Evolutionary conservation across 305 asterid species (phyloP).

Genomic region (Coffea humblotiana): DNA sequence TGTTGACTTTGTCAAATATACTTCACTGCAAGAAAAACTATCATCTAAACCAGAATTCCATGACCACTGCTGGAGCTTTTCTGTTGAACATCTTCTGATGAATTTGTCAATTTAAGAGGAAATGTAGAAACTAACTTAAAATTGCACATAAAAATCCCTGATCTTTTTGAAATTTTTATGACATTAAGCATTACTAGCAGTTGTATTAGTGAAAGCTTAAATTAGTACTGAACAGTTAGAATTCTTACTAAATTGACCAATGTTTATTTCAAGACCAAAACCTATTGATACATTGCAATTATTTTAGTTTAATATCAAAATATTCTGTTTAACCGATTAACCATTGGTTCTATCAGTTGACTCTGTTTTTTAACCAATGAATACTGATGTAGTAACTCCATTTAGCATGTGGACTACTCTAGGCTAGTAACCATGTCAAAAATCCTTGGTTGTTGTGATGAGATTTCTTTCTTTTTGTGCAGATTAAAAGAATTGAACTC

Average conservation of each 20-base stretch:
- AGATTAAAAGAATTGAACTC: conserved; percentile 96
- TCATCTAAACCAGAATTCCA: not conserved
- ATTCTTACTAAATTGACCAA: not conserved
- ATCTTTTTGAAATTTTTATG: not conserved
- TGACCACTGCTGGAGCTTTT: not conserved
- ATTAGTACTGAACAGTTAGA: not conserved
- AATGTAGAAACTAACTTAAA: not conserved
- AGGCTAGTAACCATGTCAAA: not conserved
- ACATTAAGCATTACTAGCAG: not conserved
- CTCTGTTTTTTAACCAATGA: too few species aligned
- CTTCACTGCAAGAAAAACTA: too few species aligned
- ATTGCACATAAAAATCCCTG: not conserved
- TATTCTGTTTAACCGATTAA: not conserved
- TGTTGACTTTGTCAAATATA: not conserved
- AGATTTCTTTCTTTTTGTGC: conserved; percentile 37
- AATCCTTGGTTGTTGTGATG: conserved; percentile 18
- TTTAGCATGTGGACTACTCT: not conserved
- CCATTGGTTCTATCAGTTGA: conserved; percentile 2
- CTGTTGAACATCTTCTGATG: not conserved
- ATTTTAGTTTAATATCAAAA: not conserved
- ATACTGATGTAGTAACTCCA: not conserved
- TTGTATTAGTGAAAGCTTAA: not conserved
- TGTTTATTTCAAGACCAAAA: not conserved
- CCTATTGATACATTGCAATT: not conserved
- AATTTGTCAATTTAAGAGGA: too few species aligned